Evolutionary conservation across 139 green algal species (phyloP).

Genomic region (Helicosporidium sp.): DNA sequence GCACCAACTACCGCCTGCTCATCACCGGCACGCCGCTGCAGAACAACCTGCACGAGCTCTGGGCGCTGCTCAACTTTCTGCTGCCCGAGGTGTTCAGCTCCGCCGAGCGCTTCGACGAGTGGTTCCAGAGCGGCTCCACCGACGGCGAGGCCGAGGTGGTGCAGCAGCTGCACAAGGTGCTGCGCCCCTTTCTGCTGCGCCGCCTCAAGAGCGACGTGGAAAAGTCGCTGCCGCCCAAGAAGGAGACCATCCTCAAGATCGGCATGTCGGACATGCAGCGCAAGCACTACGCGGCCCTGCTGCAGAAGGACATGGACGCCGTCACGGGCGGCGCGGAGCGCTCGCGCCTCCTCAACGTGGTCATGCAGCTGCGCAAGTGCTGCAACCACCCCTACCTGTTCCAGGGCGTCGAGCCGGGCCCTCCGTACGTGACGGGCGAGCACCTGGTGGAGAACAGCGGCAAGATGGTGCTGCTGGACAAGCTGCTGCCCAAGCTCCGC

Average conservation of each 20-base stretch:
- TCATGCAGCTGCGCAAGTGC: constrained; percentile 98
- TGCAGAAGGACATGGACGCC: constrained; percentile 86
- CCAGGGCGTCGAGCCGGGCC: constrained; percentile 78
- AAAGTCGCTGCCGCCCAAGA: constrained; percentile 86
- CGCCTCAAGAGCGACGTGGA: constrained; percentile 94
- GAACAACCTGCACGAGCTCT: constrained; percentile 83
- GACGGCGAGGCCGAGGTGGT: constrained; percentile 75
- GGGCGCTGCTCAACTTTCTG: constrained; percentile 98
- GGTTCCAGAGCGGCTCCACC: constrained; percentile 64
- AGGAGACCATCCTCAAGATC: constrained; percentile 97
- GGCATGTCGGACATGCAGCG: constrained; percentile 90
- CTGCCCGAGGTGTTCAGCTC: constrained; percentile 84
- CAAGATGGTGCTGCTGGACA: constrained; percentile 84
- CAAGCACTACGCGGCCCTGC: constrained; percentile 66
- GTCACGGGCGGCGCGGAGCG: constrained; percentile 62
- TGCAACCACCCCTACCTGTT: constrained; percentile 90
- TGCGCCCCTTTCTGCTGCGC: constrained; percentile 92
- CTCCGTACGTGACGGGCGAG: constrained; percentile 74
- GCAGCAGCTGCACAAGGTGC: constrained; percentile 91
- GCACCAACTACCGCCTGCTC: constrained; percentile 87
- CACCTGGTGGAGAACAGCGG: constrained; percentile 67
- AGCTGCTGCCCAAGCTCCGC: constrained; percentile 68
- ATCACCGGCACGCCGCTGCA: constrained; percentile 97
- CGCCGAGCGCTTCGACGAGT: constrained; percentile 92
- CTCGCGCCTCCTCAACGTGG: constrained; percentile 90